These are phyloP conservation scores for Theileria parva DNA, from an alignment of 169 alveolate genomes.

Conservation along the genomic window DNA sequence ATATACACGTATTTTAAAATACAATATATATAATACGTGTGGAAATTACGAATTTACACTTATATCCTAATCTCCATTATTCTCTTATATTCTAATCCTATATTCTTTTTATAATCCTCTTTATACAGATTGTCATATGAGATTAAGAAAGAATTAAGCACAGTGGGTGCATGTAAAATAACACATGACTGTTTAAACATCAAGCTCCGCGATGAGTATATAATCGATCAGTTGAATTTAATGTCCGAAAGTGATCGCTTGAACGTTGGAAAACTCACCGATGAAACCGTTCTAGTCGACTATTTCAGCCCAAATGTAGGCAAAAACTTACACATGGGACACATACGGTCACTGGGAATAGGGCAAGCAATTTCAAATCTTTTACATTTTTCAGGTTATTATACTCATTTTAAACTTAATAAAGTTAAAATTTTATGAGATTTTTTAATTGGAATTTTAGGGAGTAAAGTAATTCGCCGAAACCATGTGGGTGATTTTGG, in stretches of 20 bases:
- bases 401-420: too few relatives aligned
- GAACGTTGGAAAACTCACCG: slow-evolving; percentile 35
- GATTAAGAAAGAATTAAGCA: slow-evolving; percentile 42
- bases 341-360: slow-evolving; percentile 70
- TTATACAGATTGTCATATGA: slow-evolving; percentile 38
- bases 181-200: slow-evolving; percentile 32
- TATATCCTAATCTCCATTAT: too few relatives aligned
- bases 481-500: slow-evolving; percentile 79
- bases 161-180: slow-evolving; percentile 29
- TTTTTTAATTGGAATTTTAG: not conserved
- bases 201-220: slow-evolving; percentile 18
- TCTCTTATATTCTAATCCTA: not conserved
- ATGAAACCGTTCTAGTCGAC: slow-evolving; percentile 59
- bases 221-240: slow-evolving; percentile 1
- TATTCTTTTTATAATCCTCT: not conserved
- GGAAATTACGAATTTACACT: too few relatives aligned
- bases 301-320: slow-evolving; percentile 75
- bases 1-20: not conserved
- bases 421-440: too few relatives aligned
- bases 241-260: slow-evolving; percentile 34
- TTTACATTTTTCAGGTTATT: slow-evolving; percentile 33
- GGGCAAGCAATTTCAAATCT: slow-evolving; percentile 72
- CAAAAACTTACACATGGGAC: slow-evolving; percentile 77
- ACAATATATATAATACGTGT: too few relatives aligned
- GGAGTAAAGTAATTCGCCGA: slow-evolving; percentile 59